Evolutionary conservation across 2,329 filamentous ascomycete genomes (phyloP).

Genomic region (Penicillium concentricum): DNA sequence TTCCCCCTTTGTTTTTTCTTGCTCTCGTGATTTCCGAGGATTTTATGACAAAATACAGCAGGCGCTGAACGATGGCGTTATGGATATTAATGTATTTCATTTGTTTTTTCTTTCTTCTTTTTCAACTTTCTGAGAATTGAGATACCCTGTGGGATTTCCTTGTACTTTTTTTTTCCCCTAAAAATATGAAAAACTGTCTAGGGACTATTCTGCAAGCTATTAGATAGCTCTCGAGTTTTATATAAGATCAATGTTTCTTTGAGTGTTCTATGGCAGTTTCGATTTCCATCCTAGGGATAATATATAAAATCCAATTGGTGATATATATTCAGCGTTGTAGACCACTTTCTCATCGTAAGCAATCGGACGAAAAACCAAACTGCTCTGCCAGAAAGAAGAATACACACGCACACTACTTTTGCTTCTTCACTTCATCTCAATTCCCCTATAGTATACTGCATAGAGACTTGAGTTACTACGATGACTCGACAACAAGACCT

Average conservation of each 20-base stretch:
- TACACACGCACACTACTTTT: background rate
- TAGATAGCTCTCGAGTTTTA: background rate
- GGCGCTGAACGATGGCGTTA: conserved; percentile 27
- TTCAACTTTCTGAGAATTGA: conserved; percentile 15
- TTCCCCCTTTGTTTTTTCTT: background rate
- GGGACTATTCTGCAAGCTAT: background rate
- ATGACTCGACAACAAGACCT: background rate
- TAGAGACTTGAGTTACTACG: background rate
- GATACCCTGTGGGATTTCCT: conserved; percentile 21
- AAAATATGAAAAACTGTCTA: background rate
- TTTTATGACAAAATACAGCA: conserved; percentile 17
- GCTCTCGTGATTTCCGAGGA: conserved; percentile 1
- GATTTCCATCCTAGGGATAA: background rate
- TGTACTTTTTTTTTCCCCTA: background rate
- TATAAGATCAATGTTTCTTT: background rate
- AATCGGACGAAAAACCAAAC: background rate
- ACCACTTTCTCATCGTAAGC: background rate
- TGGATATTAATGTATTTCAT: conserved; percentile 17
- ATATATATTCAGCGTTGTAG: background rate
- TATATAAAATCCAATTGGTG: background rate
- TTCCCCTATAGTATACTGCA: too few relatives aligned
- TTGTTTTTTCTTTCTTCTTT: conserved; percentile 2
- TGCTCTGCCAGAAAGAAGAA: background rate
- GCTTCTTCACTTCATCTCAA: background rate
- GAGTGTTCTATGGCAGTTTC: too few relatives aligned